These are phyloP conservation scores for Termitomyces sp. DNA, from an alignment of 768 basidiomycete species.

Conservation along the genomic window DNA sequence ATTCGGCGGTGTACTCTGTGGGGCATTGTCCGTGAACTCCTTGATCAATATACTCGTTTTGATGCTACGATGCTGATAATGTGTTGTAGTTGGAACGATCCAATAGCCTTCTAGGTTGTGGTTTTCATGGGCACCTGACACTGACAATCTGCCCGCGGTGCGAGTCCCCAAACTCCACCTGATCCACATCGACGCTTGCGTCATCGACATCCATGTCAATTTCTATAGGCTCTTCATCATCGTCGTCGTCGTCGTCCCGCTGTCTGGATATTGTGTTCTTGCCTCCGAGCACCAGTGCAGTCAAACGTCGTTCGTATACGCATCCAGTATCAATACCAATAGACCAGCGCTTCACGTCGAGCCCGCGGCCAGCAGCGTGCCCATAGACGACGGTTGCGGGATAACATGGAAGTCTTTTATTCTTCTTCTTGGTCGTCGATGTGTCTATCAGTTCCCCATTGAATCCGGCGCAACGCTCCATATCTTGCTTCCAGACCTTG, in stretches of 20 bases:
- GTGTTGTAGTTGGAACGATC: not conserved
- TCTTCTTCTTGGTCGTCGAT: constrained; percentile 19
- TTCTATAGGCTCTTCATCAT: not conserved
- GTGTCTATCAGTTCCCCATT: constrained; percentile 16
- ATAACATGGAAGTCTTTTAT: constrained; percentile 52
- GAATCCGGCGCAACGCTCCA: constrained; percentile 58
- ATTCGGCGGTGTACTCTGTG: not conserved
- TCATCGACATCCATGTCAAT: constrained; percentile 21
- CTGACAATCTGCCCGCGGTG: constrained; percentile 49
- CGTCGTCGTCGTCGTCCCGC: constrained; percentile 20
- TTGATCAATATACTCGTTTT: not conserved
- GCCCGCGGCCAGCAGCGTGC: constrained; percentile 75
- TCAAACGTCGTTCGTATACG: constrained; percentile 62
- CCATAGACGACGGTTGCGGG: constrained; percentile 86
- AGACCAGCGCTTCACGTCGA: constrained; percentile 82
- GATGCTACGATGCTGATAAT: not conserved
- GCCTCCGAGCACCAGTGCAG: constrained; percentile 61
- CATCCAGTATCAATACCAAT: constrained; percentile 88
- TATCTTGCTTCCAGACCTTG: constrained; percentile 68
- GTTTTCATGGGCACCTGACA: constrained; percentile 40
- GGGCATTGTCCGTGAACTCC: not conserved
- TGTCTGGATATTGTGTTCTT: constrained; percentile 2
- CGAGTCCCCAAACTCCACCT: constrained; percentile 58
- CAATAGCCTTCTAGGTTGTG: not conserved
- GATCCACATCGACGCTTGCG: constrained; percentile 14